Evolutionary conservation across 495 filamentous ascomycete genomes (phyloP).

Genomic region (Rhypophila decipiens): DNA sequence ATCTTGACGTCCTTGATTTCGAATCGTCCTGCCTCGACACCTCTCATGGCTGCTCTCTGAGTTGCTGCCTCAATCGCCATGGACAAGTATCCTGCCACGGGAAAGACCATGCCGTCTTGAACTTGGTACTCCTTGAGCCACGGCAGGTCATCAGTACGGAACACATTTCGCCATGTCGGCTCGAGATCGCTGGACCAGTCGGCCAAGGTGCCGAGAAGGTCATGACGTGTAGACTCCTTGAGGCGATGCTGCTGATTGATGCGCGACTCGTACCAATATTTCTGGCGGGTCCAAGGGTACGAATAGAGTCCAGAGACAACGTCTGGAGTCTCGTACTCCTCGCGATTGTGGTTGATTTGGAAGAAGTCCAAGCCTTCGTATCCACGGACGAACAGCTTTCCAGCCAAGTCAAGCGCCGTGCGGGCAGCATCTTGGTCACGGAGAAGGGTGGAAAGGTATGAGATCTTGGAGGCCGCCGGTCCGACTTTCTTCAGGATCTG

Average conservation of each 20-base stretch:
- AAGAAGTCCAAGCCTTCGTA: conserved; percentile 32
- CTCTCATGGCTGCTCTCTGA: conserved; percentile 17
- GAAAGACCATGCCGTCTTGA: conserved; percentile 37
- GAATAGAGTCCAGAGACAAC: conserved; percentile 35
- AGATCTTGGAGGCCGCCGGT: conserved; percentile 29
- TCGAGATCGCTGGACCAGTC: conserved; percentile 34
- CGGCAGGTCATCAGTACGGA: conserved; percentile 35
- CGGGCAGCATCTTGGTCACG: conserved; percentile 37
- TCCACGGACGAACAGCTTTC: conserved; percentile 32
- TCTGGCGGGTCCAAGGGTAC: conserved; percentile 47
- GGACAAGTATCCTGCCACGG: conserved; percentile 36
- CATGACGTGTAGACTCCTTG: conserved; percentile 40
- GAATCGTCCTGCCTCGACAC: conserved; percentile 17
- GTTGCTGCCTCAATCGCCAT: conserved; percentile 42
- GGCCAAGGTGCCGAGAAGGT: conserved; percentile 39
- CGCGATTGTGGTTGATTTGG: conserved; percentile 26
- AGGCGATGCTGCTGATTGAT: conserved; percentile 39
- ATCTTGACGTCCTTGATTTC: conserved; percentile 18
- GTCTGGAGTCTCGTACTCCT: conserved; percentile 34
- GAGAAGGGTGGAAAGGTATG: conserved; percentile 35
- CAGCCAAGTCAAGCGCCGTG: conserved; percentile 32
- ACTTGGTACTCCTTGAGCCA: conserved; percentile 47
- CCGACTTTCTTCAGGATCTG: conserved; percentile 46
- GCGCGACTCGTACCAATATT: conserved; percentile 44
- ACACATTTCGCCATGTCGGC: conserved; percentile 46